Conservation (phyloP, 148 eudicot species). For the Cornus florida region DNA sequence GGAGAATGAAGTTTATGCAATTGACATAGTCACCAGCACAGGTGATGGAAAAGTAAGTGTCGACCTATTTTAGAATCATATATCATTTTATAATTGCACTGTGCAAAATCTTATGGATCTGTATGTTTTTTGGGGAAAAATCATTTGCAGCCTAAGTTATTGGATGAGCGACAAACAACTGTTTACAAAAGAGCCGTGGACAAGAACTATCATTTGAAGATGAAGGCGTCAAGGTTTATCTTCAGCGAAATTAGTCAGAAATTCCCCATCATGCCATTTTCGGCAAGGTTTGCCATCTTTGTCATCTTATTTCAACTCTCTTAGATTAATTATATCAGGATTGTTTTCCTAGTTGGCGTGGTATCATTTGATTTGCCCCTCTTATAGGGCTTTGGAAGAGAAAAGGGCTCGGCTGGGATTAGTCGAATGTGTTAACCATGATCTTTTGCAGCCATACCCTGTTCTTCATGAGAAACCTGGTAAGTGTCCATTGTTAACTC, state of each 20-base stretch:
- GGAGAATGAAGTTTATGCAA: conserved; percentile 53
- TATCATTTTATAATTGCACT: background rate
- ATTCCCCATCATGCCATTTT: conserved; percentile 89
- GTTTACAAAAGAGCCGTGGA: conserved; percentile 89
- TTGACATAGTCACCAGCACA: conserved; percentile 52
- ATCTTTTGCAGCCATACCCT: background rate
- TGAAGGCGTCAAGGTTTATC: conserved; percentile 85
- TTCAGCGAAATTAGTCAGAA: conserved; percentile 86
- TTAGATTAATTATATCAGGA: background rate
- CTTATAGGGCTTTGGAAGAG: background rate
- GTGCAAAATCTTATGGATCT: background rate
- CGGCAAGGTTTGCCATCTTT: conserved; percentile 63
- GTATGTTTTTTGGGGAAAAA: background rate
- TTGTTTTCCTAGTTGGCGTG: background rate
- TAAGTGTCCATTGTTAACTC: background rate
- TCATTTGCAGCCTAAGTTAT: conserved; percentile 70
- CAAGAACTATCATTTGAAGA: conserved; percentile 76
- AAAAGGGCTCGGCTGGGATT: background rate
- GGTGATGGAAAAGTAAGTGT: conserved; percentile 55
- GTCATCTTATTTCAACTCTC: background rate
- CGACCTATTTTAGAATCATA: background rate
- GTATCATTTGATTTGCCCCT: background rate
- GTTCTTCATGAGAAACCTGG: background rate
- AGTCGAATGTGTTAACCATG: background rate
- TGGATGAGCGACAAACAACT: conserved; percentile 92